phyloP scores from a whole-genome alignment of 352 stramenopile species.

The Saprolegnia parasitica region DNA sequence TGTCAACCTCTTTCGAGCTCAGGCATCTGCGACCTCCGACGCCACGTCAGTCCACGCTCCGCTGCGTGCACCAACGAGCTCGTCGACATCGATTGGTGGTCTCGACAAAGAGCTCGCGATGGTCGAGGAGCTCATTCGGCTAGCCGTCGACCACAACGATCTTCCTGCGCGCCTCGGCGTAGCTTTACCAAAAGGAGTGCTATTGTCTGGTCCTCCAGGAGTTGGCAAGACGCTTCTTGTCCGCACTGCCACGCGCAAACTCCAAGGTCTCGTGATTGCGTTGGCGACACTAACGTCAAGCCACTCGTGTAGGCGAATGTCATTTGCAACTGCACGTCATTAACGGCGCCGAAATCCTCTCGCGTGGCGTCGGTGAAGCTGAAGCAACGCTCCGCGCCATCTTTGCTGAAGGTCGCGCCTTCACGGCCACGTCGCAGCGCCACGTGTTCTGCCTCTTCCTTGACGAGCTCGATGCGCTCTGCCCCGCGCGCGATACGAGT shows the following conservation, averaged over 20 bases:
- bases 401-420: slow-evolving; percentile 43
- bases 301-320: slow-evolving; percentile 28
- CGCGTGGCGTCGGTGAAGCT: slow-evolving; percentile 60
- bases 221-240: slow-evolving; percentile 81
- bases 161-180: slow-evolving; percentile 37
- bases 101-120: slow-evolving; percentile 56
- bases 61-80: background rate
- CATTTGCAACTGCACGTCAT: slow-evolving; percentile 59
- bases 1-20: slow-evolving; percentile 31
- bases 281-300: slow-evolving; percentile 45
- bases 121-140: slow-evolving; percentile 64
- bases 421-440: slow-evolving; percentile 21
- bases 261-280: background rate
- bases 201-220: slow-evolving; percentile 69
- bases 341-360: slow-evolving; percentile 80
- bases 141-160: slow-evolving; percentile 42
- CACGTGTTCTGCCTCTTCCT: slow-evolving; percentile 82
- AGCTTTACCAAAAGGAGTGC: slow-evolving; percentile 63
- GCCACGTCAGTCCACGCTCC: background rate
- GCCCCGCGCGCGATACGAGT: slow-evolving; percentile 80
- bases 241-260: slow-evolving; percentile 33
- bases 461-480: slow-evolving; percentile 95
- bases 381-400: slow-evolving; percentile 56
- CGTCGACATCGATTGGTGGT: slow-evolving; percentile 40
- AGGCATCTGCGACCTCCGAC: background rate